Base-by-base conservation (phyloP, 1,139 yeast species). In the Lodderomyces jiufengensis region DNA sequence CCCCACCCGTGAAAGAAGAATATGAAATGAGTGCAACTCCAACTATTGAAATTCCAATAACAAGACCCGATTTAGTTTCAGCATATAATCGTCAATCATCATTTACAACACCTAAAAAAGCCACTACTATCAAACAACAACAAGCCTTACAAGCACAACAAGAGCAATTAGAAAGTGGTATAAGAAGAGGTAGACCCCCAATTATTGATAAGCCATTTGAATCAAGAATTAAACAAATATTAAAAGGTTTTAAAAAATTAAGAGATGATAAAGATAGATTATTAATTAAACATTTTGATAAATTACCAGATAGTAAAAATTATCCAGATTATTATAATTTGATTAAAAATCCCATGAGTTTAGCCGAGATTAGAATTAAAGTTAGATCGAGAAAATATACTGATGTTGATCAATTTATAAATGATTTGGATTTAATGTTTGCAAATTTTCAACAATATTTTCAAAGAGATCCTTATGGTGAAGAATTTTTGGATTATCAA, bases 121-220 rank as follows among this genome's bases (percentile, higher is more conserved):
- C 20, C 5, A 18, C 20, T 26, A 23, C 12, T 10, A 10, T 24
- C 10, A 20, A 24, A 14, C 31, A 27, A 18, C 29, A 34, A 32
- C 26, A 37, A 6, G 29, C 31, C 6, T 23, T 11, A 20, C 44
- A 47, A 15, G 40, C 45, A 15, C n/a, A n/a, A n/a, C n/a, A n/a
- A 18, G 20, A 18, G 7, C 20, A 18, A 18, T 5, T 18, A 5
- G 84, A 78, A 43, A 70, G 77, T 37, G 83, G 88, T 45, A 78
- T 78, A 36, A 80, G 86, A 57, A 73, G 97, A 52, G 97, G 97
- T 29, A 77, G 97, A 52, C 97, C 97, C 7, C 97, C 97, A 1
- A 85, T 90, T 37, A 94, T 90, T 39, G 97, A 90, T 58, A 80
- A 84, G 50, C 97, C 97, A 4, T 90, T 84, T 59, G 97, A 92